Evolutionary conservation across 2,329 filamentous ascomycete species (phyloP).

Genomic region (Nannizziopsis barbatae): DNA sequence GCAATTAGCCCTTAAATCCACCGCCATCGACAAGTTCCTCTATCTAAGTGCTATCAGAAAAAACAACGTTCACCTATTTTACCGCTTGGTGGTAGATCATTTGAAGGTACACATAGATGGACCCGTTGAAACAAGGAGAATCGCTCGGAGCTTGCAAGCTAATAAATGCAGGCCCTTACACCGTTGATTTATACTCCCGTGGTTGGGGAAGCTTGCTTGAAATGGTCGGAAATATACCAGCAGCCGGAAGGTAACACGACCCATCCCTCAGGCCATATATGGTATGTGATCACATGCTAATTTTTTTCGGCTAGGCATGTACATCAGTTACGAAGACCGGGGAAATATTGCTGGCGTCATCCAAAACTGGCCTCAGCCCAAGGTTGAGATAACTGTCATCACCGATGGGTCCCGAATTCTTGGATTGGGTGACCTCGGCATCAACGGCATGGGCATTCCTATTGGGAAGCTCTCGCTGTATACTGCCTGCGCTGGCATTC

Average conservation of each 20-base stretch:
- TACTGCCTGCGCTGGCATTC: constrained; percentile 88
- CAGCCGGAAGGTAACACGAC: constrained; percentile 63
- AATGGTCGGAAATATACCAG: constrained; percentile 93
- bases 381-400: constrained; percentile 91
- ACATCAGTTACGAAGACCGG: constrained; percentile 89
- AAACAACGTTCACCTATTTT: constrained; percentile 44
- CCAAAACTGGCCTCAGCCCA: constrained; percentile 78
- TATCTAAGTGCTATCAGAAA: constrained; percentile 41
- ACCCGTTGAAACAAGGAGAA: background rate
- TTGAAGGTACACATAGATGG: constrained; percentile 28
- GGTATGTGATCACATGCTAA: constrained; percentile 1
- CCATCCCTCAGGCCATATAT: constrained; percentile 12
- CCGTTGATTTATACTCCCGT: constrained; percentile 43
- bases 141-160: background rate
- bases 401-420: constrained; percentile 89
- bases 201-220: constrained; percentile 86
- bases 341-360: constrained; percentile 82
- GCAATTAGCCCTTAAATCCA: constrained; percentile 38
- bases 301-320: constrained; percentile 47
- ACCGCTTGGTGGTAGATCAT: constrained; percentile 40
- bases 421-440: constrained; percentile 85
- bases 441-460: constrained; percentile 96
- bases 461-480: constrained; percentile 95
- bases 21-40: constrained; percentile 40
- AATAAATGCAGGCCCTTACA: constrained; percentile 32